These are phyloP conservation scores for Zasmidium cellare DNA, from an alignment of 2,329 filamentous ascomycete genomes.

Conservation along the genomic window DNA sequence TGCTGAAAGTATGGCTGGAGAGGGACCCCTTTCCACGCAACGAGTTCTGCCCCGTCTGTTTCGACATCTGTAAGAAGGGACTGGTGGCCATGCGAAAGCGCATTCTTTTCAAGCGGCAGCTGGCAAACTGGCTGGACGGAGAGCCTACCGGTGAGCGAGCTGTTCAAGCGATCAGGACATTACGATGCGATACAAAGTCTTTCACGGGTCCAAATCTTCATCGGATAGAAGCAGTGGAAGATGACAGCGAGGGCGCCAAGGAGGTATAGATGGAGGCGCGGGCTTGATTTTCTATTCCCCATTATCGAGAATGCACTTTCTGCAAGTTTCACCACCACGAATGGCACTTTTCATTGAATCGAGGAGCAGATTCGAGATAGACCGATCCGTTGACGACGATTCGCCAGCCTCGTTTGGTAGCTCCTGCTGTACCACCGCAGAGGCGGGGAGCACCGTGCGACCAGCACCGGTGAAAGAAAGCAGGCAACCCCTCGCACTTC, in stretches of 20 bases:
- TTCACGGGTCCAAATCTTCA: not conserved
- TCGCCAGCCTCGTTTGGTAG: not conserved
- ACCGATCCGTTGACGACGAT: not conserved
- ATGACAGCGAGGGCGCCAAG: not conserved
- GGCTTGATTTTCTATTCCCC: not conserved
- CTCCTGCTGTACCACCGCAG: not conserved
- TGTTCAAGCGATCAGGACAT: not conserved
- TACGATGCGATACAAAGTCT: not conserved
- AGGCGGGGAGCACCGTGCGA: not conserved
- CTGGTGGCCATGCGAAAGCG: not conserved
- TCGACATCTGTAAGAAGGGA: not conserved
- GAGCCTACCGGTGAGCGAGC: not conserved
- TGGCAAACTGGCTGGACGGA: not conserved
- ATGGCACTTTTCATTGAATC: no score
- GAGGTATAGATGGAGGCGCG: not conserved
- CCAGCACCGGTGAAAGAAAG: not conserved
- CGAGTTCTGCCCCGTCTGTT: not conserved
- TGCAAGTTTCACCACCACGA: no score
- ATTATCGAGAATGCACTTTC: no score
- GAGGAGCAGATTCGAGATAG: no score
- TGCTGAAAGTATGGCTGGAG: not conserved
- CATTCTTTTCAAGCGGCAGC: not conserved
- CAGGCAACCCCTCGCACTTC: not conserved
- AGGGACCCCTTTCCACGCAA: not conserved
- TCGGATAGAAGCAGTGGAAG: not conserved